Base-by-base conservation (phyloP, 2,329 filamentous ascomycete genomes). In the Aspergillus amoenus region DNA sequence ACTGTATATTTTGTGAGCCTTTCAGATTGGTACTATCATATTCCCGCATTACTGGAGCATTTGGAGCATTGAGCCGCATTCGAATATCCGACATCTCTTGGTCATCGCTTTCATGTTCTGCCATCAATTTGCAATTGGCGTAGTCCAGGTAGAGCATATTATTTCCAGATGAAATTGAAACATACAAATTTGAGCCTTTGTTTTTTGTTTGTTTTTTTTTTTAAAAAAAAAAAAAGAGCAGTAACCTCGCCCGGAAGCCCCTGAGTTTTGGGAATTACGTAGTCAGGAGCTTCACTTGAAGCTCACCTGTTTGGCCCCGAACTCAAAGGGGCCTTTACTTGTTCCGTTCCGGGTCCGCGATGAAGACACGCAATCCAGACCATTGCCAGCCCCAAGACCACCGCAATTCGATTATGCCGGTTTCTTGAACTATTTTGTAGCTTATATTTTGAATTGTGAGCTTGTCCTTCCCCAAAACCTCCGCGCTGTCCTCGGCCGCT, bases 311-410 rank as follows among this genome's bases (percentile, higher is more conserved):
- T 48, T 34, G 24, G 7, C 17, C 45, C 45, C 17, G 41, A 45
- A 24, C 50, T 43, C 8, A 11, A 11, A 30, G 9, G 9, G 64
- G 54, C 52, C 56, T 47, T 40, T 51, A 51, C 50, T 66, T 66
- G 41, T 65, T 65, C 64, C 64, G 64, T 64, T 66, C 64, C 64
- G 64, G 42, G 30, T 6, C 34, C 50, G 56, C 50, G 43, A 51
- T 60, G 56, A 63, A 63, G 62, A 63, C 63, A 65, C 63, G 63
- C 62, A 65, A 64, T 62, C 63, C 58, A 52, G 42, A 56, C 55
- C 46, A 37, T 42, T 39, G 43, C 34, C 27, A 30, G 34, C 39
- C 42, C 18, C 46, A 46, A 48, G 43, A 45, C 51, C 46, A 39
- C 32, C 50, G 52, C 47, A 42, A 34, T 42, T 55, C 24, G 48